A percentile compares a stretch with the other conserved stretches of the same genome.
phyloP scores from a whole-genome alignment of 2,329 filamentous ascomycete genomes.

The Mycosphaerella arachidis region DNA sequence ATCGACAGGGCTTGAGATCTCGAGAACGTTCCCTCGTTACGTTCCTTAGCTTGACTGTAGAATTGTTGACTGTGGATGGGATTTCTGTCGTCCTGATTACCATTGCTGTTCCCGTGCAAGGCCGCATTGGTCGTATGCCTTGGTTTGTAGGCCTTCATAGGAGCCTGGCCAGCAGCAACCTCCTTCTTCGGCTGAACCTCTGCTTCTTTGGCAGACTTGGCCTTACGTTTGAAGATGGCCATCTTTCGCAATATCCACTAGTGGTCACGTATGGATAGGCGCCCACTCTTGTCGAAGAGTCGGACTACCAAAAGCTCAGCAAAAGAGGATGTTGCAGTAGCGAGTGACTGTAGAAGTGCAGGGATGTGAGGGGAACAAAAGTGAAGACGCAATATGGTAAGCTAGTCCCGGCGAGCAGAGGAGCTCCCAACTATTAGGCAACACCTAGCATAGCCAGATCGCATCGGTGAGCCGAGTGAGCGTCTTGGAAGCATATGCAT shows the following conservation, averaged over 20 bases:
- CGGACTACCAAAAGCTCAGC: neutral
- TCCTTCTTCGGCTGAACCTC: constrained; percentile 54
- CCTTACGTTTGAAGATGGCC: constrained; percentile 56
- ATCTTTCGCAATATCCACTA: constrained; percentile 25
- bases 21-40: neutral
- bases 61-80: constrained; percentile 3
- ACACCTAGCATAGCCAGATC: neutral
- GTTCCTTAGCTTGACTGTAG: constrained; percentile 3
- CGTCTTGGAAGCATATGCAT: neutral
- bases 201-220: constrained; percentile 13
- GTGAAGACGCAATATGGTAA: neutral
- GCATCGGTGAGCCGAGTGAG: neutral
- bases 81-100: constrained; percentile 38
- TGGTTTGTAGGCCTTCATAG: constrained; percentile 51
- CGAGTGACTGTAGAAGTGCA: neutral
- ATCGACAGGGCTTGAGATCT: neutral
- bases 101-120: constrained; percentile 46
- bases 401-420: neutral
- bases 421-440: neutral
- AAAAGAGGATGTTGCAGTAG: neutral
- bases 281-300: neutral
- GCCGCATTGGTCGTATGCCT: constrained; percentile 59
- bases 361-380: neutral
- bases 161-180: constrained; percentile 41
- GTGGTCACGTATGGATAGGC: neutral